Conservation (phyloP, 2,329 filamentous ascomycete genomes). For the Fusarium piperis region DNA sequence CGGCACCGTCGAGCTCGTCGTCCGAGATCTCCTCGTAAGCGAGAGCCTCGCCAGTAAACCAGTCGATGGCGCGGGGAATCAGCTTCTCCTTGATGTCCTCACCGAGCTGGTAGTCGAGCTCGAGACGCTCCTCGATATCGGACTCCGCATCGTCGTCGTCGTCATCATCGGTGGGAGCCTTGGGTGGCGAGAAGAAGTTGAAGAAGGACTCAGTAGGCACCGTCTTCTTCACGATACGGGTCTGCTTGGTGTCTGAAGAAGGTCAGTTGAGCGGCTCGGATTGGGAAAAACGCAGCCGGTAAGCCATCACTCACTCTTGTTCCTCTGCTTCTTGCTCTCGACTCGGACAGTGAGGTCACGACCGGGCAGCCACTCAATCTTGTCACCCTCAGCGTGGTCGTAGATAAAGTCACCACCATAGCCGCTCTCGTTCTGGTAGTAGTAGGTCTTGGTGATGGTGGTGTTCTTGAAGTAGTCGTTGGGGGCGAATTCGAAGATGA, state of each 20-base stretch:
- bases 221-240: constrained; percentile 98
- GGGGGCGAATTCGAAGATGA: constrained; percentile 95
- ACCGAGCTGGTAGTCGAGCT: constrained; percentile 97
- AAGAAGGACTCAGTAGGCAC: constrained; percentile 98
- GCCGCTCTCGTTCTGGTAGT: constrained; percentile 97
- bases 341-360: constrained; percentile 94
- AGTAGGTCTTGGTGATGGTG: constrained; percentile 97
- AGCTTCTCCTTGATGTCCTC: constrained; percentile 99
- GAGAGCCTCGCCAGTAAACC: constrained; percentile 98
- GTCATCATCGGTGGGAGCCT: constrained; percentile 76
- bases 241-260: constrained; percentile 92
- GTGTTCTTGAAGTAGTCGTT: constrained; percentile 99
- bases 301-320: constrained; percentile 80
- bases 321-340: constrained; percentile 99
- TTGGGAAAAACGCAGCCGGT: neutral
- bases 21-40: constrained; percentile 92
- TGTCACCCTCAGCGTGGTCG: constrained; percentile 97
- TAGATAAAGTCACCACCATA: constrained; percentile 99
- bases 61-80: constrained; percentile 97
- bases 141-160: constrained; percentile 83
- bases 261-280: constrained; percentile 17
- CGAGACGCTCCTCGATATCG: constrained; percentile 96
- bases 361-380: constrained; percentile 95
- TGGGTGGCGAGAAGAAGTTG: constrained; percentile 98
- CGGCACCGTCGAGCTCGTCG: constrained; percentile 83